Evolutionary conservation across 129 eudicot genomes (phyloP).

Genomic region (Deinandra increscens): DNA sequence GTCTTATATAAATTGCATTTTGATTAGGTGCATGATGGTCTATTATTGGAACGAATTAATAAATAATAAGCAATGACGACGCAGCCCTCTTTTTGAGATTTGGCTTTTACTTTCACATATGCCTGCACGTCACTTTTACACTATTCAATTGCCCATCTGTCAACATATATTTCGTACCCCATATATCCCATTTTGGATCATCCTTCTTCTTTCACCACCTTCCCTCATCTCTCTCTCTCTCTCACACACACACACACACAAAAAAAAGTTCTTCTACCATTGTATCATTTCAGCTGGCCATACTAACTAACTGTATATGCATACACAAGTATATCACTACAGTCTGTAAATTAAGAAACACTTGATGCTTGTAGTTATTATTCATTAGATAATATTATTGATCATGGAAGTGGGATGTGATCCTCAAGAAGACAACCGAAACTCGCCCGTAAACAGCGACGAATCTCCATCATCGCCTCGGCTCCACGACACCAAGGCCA

Average conservation of each 20-base stretch:
- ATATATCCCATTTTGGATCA: slow-evolving; percentile 45
- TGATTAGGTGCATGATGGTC: no score
- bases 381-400: no score
- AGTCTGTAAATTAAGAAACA: slow-evolving; percentile 5
- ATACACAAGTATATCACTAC: no score
- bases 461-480: slow-evolving; percentile 56
- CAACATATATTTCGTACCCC: slow-evolving; percentile 44
- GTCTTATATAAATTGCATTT: no score
- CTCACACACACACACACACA: not conserved
- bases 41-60: no score
- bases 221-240: slow-evolving; percentile 35
- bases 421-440: slow-evolving; percentile 49
- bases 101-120: slow-evolving; percentile 23
- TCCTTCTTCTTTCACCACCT: slow-evolving; percentile 29
- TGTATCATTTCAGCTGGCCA: slow-evolving; percentile 11
- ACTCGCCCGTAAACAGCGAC: slow-evolving; percentile 62
- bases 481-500: slow-evolving; percentile 41
- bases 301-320: slow-evolving; percentile 9
- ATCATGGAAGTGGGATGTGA: slow-evolving; percentile 49
- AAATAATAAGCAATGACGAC: no score
- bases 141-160: slow-evolving; percentile 60
- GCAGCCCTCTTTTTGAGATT: no score
- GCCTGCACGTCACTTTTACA: slow-evolving; percentile 86
- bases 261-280: not conserved
- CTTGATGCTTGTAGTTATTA: not conserved